Conservation (phyloP, 495 filamentous ascomycete genomes). For the Talaromyces wortmannii region DNA sequence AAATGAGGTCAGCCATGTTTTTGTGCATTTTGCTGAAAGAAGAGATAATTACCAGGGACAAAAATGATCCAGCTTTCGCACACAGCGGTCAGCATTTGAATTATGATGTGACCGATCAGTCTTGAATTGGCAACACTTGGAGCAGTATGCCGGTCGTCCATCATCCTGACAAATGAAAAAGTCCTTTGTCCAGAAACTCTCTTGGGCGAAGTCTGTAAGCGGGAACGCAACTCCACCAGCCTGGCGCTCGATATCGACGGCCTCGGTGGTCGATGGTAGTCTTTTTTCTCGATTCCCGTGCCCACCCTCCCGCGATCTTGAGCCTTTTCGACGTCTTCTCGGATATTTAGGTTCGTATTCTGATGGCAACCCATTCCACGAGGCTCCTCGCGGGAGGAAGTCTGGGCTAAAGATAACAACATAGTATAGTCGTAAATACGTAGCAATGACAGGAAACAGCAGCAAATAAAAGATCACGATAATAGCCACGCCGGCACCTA, state of each 20-base stretch:
- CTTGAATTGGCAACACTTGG: conserved; percentile 73
- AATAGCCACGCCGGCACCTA: conserved; percentile 57
- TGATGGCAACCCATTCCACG: conserved; percentile 18
- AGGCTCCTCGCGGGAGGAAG: conserved; percentile 55
- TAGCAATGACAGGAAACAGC: conserved; percentile 54
- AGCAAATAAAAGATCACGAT: conserved; percentile 65
- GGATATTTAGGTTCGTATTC: conserved; percentile 10
- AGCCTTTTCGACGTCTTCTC: conserved; percentile 7
- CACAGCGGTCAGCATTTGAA: conserved; percentile 71
- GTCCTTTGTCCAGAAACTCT: conserved; percentile 68
- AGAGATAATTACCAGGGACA: conserved; percentile 66
- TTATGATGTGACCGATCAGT: conserved; percentile 81
- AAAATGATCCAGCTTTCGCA: conserved; percentile 87
- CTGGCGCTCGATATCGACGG: conserved; percentile 17
- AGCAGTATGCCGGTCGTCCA: conserved; percentile 77
- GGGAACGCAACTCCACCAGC: conserved; percentile 15
- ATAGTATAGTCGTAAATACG: conserved; percentile 62
- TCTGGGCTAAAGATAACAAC: conserved; percentile 62
- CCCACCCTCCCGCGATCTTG: conserved; percentile 7
- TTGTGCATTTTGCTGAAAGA: background rate
- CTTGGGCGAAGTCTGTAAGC: conserved; percentile 25
- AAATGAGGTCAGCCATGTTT: conserved; percentile 13
- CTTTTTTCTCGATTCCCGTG: conserved; percentile 16
- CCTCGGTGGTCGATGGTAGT: conserved; percentile 10
- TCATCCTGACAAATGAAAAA: conserved; percentile 75